Percentiles rank a stretch among this genome's conserved stretches.
phyloP scores from a whole-genome alignment of 2,329 filamentous ascomycete species.

The Ceratocystis papillata region DNA sequence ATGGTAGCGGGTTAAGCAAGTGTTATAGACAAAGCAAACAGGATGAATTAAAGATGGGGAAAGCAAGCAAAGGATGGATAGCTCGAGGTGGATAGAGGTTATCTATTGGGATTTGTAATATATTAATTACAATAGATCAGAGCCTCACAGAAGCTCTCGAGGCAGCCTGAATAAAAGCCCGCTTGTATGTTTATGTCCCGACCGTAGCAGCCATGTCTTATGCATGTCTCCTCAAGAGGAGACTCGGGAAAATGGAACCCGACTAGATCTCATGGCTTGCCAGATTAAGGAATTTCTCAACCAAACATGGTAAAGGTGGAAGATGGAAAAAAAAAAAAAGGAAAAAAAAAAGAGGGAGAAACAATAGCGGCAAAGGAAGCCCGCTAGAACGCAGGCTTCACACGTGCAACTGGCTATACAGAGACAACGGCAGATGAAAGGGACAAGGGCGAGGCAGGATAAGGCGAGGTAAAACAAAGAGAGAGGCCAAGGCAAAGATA shows the following conservation, averaged over 20 bases:
- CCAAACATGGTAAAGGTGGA: not conserved
- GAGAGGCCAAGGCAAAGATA: not conserved
- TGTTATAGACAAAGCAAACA: conserved; percentile 7
- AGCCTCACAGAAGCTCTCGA: not conserved
- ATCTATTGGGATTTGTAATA: not conserved
- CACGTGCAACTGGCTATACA: conserved; percentile 17
- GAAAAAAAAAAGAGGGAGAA: not conserved
- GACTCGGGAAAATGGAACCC: not conserved
- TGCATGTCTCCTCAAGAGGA: not conserved
- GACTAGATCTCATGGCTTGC: not conserved
- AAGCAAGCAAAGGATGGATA: not conserved
- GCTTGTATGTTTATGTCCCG: not conserved
- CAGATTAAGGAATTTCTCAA: too few relatives aligned
- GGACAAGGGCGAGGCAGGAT: not conserved
- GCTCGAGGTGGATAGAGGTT: not conserved
- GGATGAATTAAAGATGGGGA: conserved; percentile 17
- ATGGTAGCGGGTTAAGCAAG: not conserved
- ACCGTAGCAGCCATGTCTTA: not conserved
- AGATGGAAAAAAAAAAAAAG: not conserved
- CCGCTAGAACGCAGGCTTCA: not conserved
- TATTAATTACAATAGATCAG: not conserved
- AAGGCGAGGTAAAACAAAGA: not conserved
- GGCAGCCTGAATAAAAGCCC: not conserved
- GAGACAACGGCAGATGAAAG: conserved; percentile 4
- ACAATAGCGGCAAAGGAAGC: not conserved